Base-by-base conservation (phyloP, 768 basidiomycete genomes). In the Russula virescens region DNA sequence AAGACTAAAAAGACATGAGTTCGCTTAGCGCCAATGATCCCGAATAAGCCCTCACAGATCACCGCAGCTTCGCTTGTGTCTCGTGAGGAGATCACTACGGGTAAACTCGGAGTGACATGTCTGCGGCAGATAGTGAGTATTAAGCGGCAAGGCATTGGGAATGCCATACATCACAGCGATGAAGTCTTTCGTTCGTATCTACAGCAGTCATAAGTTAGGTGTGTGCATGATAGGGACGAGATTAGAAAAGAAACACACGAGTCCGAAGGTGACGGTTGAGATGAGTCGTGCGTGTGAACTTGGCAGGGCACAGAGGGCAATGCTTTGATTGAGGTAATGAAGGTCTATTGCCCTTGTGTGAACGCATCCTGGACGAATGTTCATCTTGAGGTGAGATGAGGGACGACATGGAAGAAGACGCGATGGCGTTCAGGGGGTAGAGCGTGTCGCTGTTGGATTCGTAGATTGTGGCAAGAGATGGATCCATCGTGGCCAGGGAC, bases 101-200 rank as follows among this genome's bases (percentile, higher is more conserved):
- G 85, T 86, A 63, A 87, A 87, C 69, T 85, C 81, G n/a, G 85
- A 80, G 45, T 79, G 75, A 71, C 85, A 86, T 18, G 78, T 78
- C 85, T 86, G 68, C 18, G 50, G 65, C 66, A 23, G 61, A 57
- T 52, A 53, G 11, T 55, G 21, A 47, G 55, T 47, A 18, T 48
- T 13, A 18, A 26, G 9, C 13, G n/a, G 28, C 18, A 21, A 16
- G 34, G n/a, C 16, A 16, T 52, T 25, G 16, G 25, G 40, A 45
- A 50, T 38, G 19, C 68, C 73, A 64, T 76, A 85, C 84, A 71
- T 80, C 80, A 71, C 84, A 86, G 60, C 78, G 75, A 72, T 86
- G 83, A n/a, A 79, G 76, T 57, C 84, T 73, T 69, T 86, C 85
- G 58, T 85, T 85, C 11, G 83, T 84, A 69, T 86, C 85, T 85